These are phyloP conservation scores for Opeltia flavorubescens DNA, from an alignment of 495 filamentous ascomycete genomes.

Conservation along the genomic window DNA sequence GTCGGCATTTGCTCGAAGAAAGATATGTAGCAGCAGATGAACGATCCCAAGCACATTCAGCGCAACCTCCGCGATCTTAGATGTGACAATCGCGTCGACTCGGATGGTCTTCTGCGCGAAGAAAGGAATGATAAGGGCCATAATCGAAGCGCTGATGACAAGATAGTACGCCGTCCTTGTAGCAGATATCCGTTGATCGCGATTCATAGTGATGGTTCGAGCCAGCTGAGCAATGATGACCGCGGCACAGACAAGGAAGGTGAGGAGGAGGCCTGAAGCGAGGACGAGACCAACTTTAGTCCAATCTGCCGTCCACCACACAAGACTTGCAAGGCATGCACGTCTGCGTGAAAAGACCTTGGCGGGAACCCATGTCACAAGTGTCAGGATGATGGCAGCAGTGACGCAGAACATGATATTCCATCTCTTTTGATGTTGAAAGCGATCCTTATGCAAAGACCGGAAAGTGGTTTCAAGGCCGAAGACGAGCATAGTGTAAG, in stretches of 20 bases:
- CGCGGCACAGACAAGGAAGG: constrained; percentile 6
- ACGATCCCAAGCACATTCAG: constrained; percentile 24
- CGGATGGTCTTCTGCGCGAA: constrained; percentile 13
- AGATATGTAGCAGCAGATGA: constrained; percentile 20
- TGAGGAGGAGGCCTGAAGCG: constrained; percentile 9
- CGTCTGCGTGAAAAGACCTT: constrained; percentile 7
- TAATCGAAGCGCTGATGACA: constrained; percentile 15
- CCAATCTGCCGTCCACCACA: constrained; percentile 20
- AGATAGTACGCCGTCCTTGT: constrained; percentile 26
- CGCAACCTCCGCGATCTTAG: constrained; percentile 24
- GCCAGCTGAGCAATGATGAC: constrained; percentile 16
- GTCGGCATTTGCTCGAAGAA: constrained; percentile 22
- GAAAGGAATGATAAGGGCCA: constrained; percentile 22
- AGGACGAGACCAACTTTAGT: constrained; percentile 15
- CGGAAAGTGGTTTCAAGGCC: constrained; percentile 22
- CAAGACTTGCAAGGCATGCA: constrained; percentile 18
- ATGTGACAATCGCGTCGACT: constrained; percentile 11
- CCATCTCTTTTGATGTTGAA: constrained; percentile 19
- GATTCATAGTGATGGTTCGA: constrained; percentile 15
- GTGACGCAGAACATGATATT: constrained; percentile 16
- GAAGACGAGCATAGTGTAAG: constrained; percentile 23
- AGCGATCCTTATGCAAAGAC: constrained; percentile 17
- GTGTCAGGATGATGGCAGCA: constrained; percentile 15
- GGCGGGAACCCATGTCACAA: constrained; percentile 21
- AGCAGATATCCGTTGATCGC: constrained; percentile 22